These are phyloP conservation scores for Fusarium agapanthi DNA, from an alignment of 2,329 filamentous ascomycete species.

Conservation along the genomic window DNA sequence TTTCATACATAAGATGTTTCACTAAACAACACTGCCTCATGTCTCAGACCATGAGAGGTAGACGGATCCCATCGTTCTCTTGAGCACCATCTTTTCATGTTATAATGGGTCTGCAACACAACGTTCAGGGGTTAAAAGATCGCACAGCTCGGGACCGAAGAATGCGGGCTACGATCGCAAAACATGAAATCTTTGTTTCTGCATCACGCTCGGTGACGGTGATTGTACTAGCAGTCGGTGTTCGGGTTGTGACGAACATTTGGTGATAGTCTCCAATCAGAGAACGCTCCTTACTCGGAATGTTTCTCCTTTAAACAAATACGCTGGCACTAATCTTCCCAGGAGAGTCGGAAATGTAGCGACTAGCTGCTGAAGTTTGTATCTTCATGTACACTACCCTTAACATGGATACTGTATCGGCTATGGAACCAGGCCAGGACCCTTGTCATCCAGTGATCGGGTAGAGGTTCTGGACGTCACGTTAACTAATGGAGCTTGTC, in stretches of 20 bases:
- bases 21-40: slow-evolving; percentile 15
- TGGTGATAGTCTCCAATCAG: background rate
- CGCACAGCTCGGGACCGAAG: slow-evolving; percentile 1
- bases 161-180: background rate
- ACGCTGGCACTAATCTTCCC: background rate
- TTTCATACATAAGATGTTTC: slow-evolving; percentile 12
- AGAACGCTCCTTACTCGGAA: background rate
- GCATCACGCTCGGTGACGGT: background rate
- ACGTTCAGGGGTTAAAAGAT: background rate
- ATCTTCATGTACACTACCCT: slow-evolving; percentile 4
- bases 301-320: background rate
- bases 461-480: slow-evolving; percentile 1
- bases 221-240: background rate
- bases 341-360: slow-evolving; percentile 3
- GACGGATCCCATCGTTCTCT: background rate
- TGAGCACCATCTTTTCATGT: slow-evolving; percentile 1
- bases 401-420: slow-evolving; percentile 15
- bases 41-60: slow-evolving; percentile 6
- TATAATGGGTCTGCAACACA: background rate
- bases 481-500: slow-evolving; percentile 14
- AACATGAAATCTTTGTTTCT: background rate
- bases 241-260: background rate
- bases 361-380: slow-evolving; percentile 14
- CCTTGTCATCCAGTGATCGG: slow-evolving; percentile 25
- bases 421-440: slow-evolving; percentile 20